A percentile compares a stretch with the other conserved stretches of the same genome.
Evolutionary conservation across 202 grass and related monocot species (phyloP).

Genomic region (Digitaria exilis): DNA sequence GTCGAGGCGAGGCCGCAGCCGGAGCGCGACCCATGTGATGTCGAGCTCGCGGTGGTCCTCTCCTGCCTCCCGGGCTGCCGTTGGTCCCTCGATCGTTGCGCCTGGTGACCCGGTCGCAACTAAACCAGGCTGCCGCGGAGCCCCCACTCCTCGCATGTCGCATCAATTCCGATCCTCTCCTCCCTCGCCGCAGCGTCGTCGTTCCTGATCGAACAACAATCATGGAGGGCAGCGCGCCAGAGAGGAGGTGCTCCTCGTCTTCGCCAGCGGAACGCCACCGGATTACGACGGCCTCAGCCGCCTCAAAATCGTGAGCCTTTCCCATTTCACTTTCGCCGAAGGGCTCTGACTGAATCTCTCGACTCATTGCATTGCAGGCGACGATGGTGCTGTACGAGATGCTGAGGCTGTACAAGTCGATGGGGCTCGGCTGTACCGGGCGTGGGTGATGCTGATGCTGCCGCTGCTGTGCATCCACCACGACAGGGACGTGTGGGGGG

Average conservation of each 20-base stretch:
- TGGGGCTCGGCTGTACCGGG: constrained; percentile 55
- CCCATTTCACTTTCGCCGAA: too few species aligned
- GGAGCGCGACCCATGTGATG: background rate
- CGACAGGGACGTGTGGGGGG: constrained; percentile 47
- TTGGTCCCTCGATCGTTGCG: constrained; percentile 14
- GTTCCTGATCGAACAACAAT: constrained; percentile 18
- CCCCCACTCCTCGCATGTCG: background rate
- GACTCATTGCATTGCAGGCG: too few species aligned
- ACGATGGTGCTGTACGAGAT: too few species aligned
- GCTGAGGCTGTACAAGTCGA: constrained; percentile 50
- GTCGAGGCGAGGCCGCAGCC: background rate
- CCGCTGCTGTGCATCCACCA: constrained; percentile 50
- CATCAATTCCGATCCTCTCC: background rate
- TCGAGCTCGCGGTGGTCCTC: constrained; percentile 34
- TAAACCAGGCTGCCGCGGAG: background rate
- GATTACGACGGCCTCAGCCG: constrained; percentile 54
- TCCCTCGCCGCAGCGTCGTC: background rate
- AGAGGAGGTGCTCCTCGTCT: constrained; percentile 61
- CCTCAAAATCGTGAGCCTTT: too few species aligned
- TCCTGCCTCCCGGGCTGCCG: background rate
- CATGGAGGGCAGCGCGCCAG: constrained; percentile 20
- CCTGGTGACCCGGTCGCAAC: constrained; percentile 37
- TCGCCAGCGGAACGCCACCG: constrained; percentile 25
- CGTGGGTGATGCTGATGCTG: constrained; percentile 36
- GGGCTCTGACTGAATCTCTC: too few species aligned